Evolutionary conservation across 805 yeast genomes (phyloP), one percentile per base, ranked within the genome.

Genomic region (Myxozyma mucilagina): DNA sequence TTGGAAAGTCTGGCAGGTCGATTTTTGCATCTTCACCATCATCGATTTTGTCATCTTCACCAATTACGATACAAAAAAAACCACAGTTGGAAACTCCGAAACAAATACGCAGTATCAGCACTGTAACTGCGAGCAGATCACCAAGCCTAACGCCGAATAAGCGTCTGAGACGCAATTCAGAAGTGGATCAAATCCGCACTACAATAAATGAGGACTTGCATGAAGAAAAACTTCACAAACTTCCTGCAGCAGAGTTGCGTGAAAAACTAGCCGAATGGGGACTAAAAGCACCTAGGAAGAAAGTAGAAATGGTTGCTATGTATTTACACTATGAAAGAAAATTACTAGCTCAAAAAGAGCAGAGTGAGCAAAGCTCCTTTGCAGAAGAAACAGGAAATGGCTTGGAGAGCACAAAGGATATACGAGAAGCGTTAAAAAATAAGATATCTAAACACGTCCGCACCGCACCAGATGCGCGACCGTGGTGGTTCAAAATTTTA

Each of bases 401-500:
- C 9, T 16, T 41, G 45, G 18, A n/a, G 45, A 10, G 44, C 8
- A 8, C 51, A 31, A 14, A 35, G 5, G 59, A 53, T 31, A 61
- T 57, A 32, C 50, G 55, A 11, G 38, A n/a, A 4, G 56, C 50
- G n/a, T n/a, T 47, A 56, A 42, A 32, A 43, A 47, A 50, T 10
- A 38, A 44, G 8, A 62, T 59, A 13, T 36, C 64, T 11, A 31
- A 13, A 4, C 53, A 55, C 31, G 24, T 60, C 4, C 45, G 49
- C 16, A 43, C 54, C n/a, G 35, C 59, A 29, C 31, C 7, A 18
- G 44, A 35, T 2, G 67, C 56, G 8, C 20, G 51, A n/a, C 47
- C 6, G 10, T 65, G 68, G 68, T 64, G 68, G 68, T 31, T 47
- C 44, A 49, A 53, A 13, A 64, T 65, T 4, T 48, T 65, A 11